Conservation (phyloP, 2,329 filamentous ascomycete species). For the Ceratocystis huliohia region DNA sequence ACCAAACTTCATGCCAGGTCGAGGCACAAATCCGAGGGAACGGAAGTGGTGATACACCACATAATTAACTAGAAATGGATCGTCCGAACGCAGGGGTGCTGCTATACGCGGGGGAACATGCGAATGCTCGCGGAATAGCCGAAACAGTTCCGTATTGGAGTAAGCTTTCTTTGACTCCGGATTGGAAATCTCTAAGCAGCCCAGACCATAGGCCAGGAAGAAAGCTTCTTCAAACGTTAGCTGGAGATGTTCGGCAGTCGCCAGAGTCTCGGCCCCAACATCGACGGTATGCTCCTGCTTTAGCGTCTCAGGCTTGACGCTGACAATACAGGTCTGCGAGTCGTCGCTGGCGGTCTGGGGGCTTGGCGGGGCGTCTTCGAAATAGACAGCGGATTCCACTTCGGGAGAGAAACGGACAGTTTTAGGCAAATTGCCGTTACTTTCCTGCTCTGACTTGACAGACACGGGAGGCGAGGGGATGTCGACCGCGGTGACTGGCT, state of each 20-base stretch:
- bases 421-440: constrained; percentile 38
- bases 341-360: constrained; percentile 24
- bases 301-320: constrained; percentile 20
- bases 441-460: background rate
- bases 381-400: constrained; percentile 51
- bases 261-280: constrained; percentile 24
- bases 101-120: constrained; percentile 45
- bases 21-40: constrained; percentile 86
- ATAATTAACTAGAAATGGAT: constrained; percentile 76
- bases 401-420: constrained; percentile 58
- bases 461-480: constrained; percentile 16
- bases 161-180: constrained; percentile 35
- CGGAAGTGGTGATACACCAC: constrained; percentile 92
- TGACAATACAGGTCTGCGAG: constrained; percentile 17
- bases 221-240: constrained; percentile 83
- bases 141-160: constrained; percentile 45
- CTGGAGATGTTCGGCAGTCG: constrained; percentile 72
- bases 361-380: constrained; percentile 40
- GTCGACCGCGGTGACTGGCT: background rate
- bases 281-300: constrained; percentile 11
- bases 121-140: constrained; percentile 55
- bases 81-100: constrained; percentile 51
- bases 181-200: constrained; percentile 53
- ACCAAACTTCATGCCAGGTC: constrained; percentile 86
- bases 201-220: constrained; percentile 73